These are phyloP conservation scores for Basidiobolus meristosporus DNA, from an alignment of 371 early-diverging fungal genomes.

Conservation along the genomic window DNA sequence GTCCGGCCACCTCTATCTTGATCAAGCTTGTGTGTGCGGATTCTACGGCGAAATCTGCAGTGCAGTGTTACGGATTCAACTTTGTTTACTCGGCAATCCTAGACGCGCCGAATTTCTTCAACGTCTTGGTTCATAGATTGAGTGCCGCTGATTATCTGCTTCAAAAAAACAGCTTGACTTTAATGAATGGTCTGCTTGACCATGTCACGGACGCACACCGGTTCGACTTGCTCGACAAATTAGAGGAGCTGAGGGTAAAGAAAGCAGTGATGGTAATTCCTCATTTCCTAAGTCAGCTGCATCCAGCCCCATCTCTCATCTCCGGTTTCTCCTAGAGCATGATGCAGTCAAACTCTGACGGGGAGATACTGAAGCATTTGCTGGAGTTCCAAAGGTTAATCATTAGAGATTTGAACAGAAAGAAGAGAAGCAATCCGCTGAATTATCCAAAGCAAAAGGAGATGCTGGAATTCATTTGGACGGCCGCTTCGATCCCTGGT, in stretches of 20 bases:
- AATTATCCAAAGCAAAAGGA: too few species aligned
- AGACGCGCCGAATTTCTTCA: conserved; percentile 23
- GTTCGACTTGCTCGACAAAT: conserved; percentile 17
- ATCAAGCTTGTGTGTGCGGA: conserved; percentile 37
- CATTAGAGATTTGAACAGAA: too few species aligned
- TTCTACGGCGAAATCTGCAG: conserved; percentile 10
- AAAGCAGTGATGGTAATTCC: conserved; percentile 21
- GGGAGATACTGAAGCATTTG: conserved; percentile 33
- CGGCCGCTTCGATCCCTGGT: too few species aligned
- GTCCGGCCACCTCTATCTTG: conserved; percentile 49
- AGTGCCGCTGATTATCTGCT: conserved; percentile 37
- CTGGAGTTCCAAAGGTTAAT: conserved; percentile 42
- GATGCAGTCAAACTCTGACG: conserved; percentile 35
- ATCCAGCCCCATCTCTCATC: conserved; percentile 1
- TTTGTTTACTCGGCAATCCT: conserved; percentile 26
- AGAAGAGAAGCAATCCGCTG: too few species aligned
- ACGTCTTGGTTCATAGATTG: conserved; percentile 33
- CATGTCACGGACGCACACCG: conserved; percentile 32
- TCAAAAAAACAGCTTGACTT: conserved; percentile 36
- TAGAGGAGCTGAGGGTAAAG: conserved; percentile 19
- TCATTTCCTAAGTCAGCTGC: neutral
- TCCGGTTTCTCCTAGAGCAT: conserved; percentile 15
- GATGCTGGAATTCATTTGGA: too few species aligned
- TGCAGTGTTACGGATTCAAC: conserved; percentile 21
- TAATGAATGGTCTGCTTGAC: conserved; percentile 38